Conservation (phyloP, 352 stramenopile genomes). For the Globisporangium uncinulatum region DNA sequence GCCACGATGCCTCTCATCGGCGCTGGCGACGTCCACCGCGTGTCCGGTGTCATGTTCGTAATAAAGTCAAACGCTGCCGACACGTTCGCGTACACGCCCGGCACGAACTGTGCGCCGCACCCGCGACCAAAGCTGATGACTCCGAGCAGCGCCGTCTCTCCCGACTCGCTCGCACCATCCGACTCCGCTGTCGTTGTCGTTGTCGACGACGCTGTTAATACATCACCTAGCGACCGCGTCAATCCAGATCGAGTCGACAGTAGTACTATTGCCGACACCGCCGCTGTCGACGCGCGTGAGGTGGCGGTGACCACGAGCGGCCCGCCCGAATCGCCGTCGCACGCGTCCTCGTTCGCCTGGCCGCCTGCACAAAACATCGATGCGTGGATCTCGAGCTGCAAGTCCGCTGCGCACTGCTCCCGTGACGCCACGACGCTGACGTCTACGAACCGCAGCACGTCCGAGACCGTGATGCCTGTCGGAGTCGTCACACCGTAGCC, state of each 20-base stretch:
- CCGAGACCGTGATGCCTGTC: slow-evolving; percentile 7
- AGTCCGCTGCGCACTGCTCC: slow-evolving; percentile 7
- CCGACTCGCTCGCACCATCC: neutral
- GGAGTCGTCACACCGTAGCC: slow-evolving; percentile 10
- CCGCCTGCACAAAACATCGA: slow-evolving; percentile 22
- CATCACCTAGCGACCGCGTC: too few relatives aligned
- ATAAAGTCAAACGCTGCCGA: slow-evolving; percentile 21
- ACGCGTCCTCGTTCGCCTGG: slow-evolving; percentile 14
- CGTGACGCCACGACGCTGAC: slow-evolving; percentile 10
- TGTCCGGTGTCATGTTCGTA: neutral
- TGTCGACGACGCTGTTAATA: neutral
- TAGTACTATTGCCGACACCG: too few relatives aligned
- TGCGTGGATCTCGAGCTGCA: slow-evolving; percentile 9
- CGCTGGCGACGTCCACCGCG: neutral
- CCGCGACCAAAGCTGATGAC: slow-evolving; percentile 16
- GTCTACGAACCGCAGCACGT: slow-evolving; percentile 14
- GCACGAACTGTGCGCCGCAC: slow-evolving; percentile 7
- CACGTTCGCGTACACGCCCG: slow-evolving; percentile 16
- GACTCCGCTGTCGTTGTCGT: too few relatives aligned
- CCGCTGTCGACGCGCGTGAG: slow-evolving; percentile 3
- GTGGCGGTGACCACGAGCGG: slow-evolving; percentile 14
- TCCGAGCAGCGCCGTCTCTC: slow-evolving; percentile 7
- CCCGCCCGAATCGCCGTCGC: slow-evolving; percentile 18
- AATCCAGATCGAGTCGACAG: too few relatives aligned
- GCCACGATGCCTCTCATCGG: neutral